Percentiles rank a stretch among this genome's conserved stretches.
Conservation (phyloP, 805 yeast genomes). For the Barnettozyma californica region DNA sequence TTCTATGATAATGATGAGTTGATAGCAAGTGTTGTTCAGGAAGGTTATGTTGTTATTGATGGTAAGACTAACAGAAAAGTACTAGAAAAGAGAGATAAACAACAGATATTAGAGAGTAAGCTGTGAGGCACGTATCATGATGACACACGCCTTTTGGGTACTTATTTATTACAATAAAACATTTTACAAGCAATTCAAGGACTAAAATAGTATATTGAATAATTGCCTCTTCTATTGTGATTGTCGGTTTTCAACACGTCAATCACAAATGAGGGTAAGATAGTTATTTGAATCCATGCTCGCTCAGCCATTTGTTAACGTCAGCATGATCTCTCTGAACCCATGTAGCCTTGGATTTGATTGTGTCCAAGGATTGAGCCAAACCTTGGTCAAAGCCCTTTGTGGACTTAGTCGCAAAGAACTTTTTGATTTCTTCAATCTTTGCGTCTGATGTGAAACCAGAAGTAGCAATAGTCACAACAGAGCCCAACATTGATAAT, state of each 20-base stretch:
- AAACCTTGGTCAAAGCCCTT: slow-evolving; percentile 61
- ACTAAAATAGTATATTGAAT: neutral
- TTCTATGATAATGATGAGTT: slow-evolving; percentile 42
- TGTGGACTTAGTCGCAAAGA: slow-evolving; percentile 50
- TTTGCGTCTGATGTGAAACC: slow-evolving; percentile 56
- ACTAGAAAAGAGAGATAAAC: neutral
- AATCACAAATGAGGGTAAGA: neutral
- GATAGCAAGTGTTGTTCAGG: slow-evolving; percentile 60
- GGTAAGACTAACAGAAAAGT: slow-evolving; percentile 9
- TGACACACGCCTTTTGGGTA: neutral
- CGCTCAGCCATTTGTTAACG: slow-evolving; percentile 45
- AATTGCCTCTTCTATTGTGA: no score
- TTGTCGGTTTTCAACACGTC: neutral
- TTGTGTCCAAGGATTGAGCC: slow-evolving; percentile 59
- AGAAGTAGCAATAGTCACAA: slow-evolving; percentile 57
- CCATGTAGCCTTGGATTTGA: slow-evolving; percentile 54
- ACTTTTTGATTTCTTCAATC: slow-evolving; percentile 42
- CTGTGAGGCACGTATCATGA: neutral
- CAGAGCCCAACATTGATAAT: slow-evolving; percentile 69
- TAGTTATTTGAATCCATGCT: slow-evolving; percentile 23
- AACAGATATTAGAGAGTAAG: neutral
- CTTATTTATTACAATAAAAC: no score
- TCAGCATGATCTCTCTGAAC: slow-evolving; percentile 47
- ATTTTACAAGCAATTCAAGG: neutral
- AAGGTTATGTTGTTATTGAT: slow-evolving; percentile 42